phyloP scores from a whole-genome alignment of 768 basidiomycete species.

The Pleurotus cornucopiae region DNA sequence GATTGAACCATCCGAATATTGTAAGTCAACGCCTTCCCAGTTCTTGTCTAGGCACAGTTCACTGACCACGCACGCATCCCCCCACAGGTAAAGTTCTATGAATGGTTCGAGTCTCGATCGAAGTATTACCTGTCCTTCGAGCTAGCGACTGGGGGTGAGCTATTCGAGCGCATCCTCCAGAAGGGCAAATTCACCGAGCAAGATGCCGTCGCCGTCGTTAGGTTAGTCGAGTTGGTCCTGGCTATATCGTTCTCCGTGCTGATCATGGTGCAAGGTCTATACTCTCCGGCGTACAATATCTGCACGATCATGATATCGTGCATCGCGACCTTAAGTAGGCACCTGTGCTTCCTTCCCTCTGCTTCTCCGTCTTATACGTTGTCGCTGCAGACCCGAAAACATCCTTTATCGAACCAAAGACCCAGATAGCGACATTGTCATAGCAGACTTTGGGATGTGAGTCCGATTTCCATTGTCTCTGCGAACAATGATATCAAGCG shows the following conservation, averaged over 20 bases:
- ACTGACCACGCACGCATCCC: not conserved
- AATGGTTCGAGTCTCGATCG: slow-evolving; percentile 91
- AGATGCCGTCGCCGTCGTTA: slow-evolving; percentile 77
- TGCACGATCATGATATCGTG: slow-evolving; percentile 91
- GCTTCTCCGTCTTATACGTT: not conserved
- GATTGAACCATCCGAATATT: slow-evolving; percentile 87
- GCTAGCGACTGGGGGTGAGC: slow-evolving; percentile 89
- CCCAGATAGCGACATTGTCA: slow-evolving; percentile 80
- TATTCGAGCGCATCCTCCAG: slow-evolving; percentile 84
- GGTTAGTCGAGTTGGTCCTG: slow-evolving; percentile 10
- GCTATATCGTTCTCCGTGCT: not conserved
- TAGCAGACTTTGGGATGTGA: slow-evolving; percentile 96
- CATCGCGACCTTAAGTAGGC: slow-evolving; percentile 91
- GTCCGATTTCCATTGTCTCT: slow-evolving; percentile 17
- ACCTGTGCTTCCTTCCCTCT: not conserved
- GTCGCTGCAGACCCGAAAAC: slow-evolving; percentile 75
- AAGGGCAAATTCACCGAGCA: slow-evolving; percentile 92
- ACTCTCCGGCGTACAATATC: slow-evolving; percentile 80
- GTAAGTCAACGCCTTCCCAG: slow-evolving; percentile 36
- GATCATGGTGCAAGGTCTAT: slow-evolving; percentile 53
- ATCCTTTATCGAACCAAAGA: slow-evolving; percentile 85
- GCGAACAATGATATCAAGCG: too few species aligned
- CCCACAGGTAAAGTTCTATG: slow-evolving; percentile 86
- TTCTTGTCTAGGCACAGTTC: not conserved
- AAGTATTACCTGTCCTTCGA: slow-evolving; percentile 98